phyloP scores from a whole-genome alignment of 1,284 basidiomycete genomes.

The Pyrrhoderma noxium region DNA sequence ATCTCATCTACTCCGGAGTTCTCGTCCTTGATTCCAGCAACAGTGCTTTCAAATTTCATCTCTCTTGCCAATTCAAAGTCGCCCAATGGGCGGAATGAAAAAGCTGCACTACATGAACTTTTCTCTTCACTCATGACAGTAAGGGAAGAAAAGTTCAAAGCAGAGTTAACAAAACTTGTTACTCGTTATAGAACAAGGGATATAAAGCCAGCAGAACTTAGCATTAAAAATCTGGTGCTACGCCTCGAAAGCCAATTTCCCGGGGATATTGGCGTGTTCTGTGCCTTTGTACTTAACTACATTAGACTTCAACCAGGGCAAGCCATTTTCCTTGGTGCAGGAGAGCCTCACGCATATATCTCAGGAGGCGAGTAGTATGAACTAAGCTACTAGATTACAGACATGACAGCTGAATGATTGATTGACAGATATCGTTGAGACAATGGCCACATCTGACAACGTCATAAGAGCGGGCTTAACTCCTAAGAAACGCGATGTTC shows the following conservation, averaged over 20 bases:
- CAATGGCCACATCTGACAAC: slow-evolving; percentile 98
- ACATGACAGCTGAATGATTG: neutral
- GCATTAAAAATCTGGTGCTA: slow-evolving; percentile 63
- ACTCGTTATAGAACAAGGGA: slow-evolving; percentile 49
- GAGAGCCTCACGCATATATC: slow-evolving; percentile 96
- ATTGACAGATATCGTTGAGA: slow-evolving; percentile 84
- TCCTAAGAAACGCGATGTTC: slow-evolving; percentile 91
- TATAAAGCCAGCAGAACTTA: slow-evolving; percentile 33
- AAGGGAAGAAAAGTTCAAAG: slow-evolving; percentile 40
- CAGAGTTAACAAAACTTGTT: slow-evolving; percentile 54
- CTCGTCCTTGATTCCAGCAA: slow-evolving; percentile 56
- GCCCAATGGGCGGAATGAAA: slow-evolving; percentile 43
- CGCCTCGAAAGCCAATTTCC: slow-evolving; percentile 80
- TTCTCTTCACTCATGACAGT: slow-evolving; percentile 83
- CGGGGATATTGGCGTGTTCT: slow-evolving; percentile 90
- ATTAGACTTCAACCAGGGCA: slow-evolving; percentile 76
- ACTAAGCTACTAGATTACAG: slow-evolving; percentile 1
- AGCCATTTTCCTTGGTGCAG: slow-evolving; percentile 91
- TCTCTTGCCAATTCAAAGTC: slow-evolving; percentile 34
- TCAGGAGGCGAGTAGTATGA: slow-evolving; percentile 66
- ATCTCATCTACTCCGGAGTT: slow-evolving; percentile 77
- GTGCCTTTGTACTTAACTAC: slow-evolving; percentile 88
- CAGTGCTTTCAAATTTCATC: slow-evolving; percentile 45
- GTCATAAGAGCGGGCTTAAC: slow-evolving; percentile 98
- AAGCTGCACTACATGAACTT: slow-evolving; percentile 61